Conservation (phyloP, 2,329 filamentous ascomycete genomes). For the Trichoderma guizhouense region DNA sequence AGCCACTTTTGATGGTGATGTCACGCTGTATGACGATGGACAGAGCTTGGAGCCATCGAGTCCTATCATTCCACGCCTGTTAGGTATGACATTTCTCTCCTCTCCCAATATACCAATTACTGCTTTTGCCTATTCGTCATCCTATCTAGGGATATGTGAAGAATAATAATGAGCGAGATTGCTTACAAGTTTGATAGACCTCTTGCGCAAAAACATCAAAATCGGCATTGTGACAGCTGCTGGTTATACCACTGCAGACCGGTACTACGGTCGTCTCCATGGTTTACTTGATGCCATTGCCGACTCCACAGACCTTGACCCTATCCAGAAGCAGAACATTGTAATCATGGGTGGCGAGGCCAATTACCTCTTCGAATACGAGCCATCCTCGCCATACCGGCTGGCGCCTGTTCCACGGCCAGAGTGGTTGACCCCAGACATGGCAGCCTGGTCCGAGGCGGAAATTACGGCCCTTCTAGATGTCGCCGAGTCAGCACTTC, state of each 20-base stretch:
- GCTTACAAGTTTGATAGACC: conserved; percentile 40
- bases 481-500: conserved; percentile 78
- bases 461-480: conserved; percentile 82
- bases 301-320: conserved; percentile 54
- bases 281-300: conserved; percentile 81
- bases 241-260: conserved; percentile 82
- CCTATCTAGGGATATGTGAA: too few species aligned
- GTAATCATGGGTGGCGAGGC: conserved; percentile 94
- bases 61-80: conserved; percentile 67
- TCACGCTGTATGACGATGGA: conserved; percentile 92
- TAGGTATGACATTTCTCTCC: conserved; percentile 40
- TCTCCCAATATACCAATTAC: rapidly evolving
- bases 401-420: conserved; percentile 64
- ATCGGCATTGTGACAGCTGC: conserved; percentile 96
- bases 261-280: conserved; percentile 82
- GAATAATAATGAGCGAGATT: too few species aligned
- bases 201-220: conserved; percentile 74
- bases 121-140: too few species aligned
- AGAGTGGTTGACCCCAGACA: conserved; percentile 74
- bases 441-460: conserved; percentile 70
- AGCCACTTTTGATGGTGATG: conserved; percentile 95
- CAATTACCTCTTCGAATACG: conserved; percentile 89
- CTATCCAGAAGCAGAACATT: conserved; percentile 69
- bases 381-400: conserved; percentile 59
- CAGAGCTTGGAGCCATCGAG: conserved; percentile 71